Evolutionary conservation across 805 yeast species (phyloP), one percentile per base, ranked within the genome.

Genomic region (Crinitomyces ghanaensis): DNA sequence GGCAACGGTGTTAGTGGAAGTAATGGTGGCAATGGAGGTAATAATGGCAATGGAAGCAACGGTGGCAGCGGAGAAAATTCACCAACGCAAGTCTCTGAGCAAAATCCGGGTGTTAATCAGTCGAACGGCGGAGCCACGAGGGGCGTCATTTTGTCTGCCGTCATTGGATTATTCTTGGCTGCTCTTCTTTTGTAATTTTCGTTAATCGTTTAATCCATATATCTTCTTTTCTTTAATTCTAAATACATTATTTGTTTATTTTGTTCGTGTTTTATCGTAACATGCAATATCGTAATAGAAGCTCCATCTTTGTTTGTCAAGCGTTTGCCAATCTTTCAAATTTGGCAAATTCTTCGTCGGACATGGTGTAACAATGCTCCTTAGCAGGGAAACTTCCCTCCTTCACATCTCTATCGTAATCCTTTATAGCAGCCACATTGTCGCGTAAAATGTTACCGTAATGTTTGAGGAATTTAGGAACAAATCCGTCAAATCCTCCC

Each of bases 401-500:
- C 30, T 66, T 63, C 16, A 88, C 81, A 6, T 86, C 95, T 1
- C 48, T 28, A 11, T 61, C 63, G 52, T 81, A 88, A 16, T 58
- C 36, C 9, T 56, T 45, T 20, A 84, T 53, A 0, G 82, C 80
- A 1, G 46, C 42, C 1, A 67, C 63, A 4, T 77, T 76, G 5
- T 51, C 45, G 3, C 59, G 57, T 37, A 65, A 64, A 28, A 76
- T 60, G 42, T 73, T 53, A 27, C 66, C 63, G 53, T 80, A 88
- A 42, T 64, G 63, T 49, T 82, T 80, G 18, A 84, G 88, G 56
- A 91, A 86, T 50, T 79, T 81, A 2, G 81, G 80, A 15, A 56
- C 51, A 28, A 59, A 62, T 0, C 67, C 66, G 28, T 73, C 72
- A 31, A 63, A 62, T 2, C 58, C 62, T 6, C 95, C 95, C 20